Conservation (phyloP, 1,284 basidiomycete species). For the Sparassis latifolia region DNA sequence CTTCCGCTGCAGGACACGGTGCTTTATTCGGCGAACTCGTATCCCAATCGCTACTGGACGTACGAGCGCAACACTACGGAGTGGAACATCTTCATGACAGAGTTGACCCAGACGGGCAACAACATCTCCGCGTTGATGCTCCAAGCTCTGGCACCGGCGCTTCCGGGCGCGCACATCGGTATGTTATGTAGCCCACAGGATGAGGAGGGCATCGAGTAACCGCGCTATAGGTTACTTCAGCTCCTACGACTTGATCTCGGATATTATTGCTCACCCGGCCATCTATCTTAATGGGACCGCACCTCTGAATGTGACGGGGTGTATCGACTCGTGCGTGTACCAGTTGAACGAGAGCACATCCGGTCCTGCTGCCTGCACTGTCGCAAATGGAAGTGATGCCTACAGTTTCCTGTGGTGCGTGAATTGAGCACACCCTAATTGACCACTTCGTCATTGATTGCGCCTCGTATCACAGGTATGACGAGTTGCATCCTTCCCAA, state of each 20-base stretch:
- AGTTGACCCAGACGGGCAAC: constrained; percentile 28
- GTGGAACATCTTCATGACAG: constrained; percentile 25
- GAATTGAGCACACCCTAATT: neutral
- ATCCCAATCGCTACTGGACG: constrained; percentile 19
- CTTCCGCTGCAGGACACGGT: constrained; percentile 13
- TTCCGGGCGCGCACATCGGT: constrained; percentile 30
- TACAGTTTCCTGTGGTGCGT: constrained; percentile 53
- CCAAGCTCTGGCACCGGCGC: constrained; percentile 19
- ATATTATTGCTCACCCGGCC: constrained; percentile 43
- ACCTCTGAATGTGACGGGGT: constrained; percentile 47
- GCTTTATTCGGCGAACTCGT: constrained; percentile 24
- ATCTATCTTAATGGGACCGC: constrained; percentile 53
- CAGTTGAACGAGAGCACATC: constrained; percentile 27
- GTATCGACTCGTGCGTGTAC: constrained; percentile 40
- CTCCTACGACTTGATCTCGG: constrained; percentile 45
- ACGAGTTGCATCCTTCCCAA: constrained; percentile 49
- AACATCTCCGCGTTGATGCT: constrained; percentile 25
- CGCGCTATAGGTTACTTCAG: constrained; percentile 42
- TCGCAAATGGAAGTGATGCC: constrained; percentile 33
- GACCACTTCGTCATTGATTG: neutral
- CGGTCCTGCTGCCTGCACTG: constrained; percentile 30
- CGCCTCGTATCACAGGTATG: constrained; percentile 32
- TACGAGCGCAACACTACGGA: constrained; percentile 15
- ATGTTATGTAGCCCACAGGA: neutral
- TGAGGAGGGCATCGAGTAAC: neutral